Evolutionary conservation across 2,329 filamentous ascomycete species (phyloP).

Genomic region (Chaetomiaceae sp.): DNA sequence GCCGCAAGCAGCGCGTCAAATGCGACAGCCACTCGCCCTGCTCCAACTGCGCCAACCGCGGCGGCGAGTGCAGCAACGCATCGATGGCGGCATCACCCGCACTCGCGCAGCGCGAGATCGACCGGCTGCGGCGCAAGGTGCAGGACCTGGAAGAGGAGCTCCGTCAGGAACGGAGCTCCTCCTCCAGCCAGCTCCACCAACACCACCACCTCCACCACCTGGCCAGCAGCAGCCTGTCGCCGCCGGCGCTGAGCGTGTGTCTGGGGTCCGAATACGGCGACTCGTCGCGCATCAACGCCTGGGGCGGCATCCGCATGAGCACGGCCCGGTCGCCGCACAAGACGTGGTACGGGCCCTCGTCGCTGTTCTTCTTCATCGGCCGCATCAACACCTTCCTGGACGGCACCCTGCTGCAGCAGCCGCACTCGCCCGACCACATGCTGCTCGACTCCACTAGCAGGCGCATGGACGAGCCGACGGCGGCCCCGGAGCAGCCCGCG

Average conservation of each 20-base stretch:
- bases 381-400: conserved; percentile 35
- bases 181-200: too few species aligned
- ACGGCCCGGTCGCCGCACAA: conserved; percentile 31
- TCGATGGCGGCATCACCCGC: background rate
- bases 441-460: conserved; percentile 4
- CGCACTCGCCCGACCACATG: conserved; percentile 3
- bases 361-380: conserved; percentile 39
- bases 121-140: background rate
- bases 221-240: background rate
- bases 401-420: conserved; percentile 22
- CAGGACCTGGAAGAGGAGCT: conserved; percentile 1
- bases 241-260: background rate
- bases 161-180: background rate
- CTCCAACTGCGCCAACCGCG: conserved; percentile 17
- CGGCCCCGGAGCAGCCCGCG: background rate
- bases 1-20: conserved; percentile 20
- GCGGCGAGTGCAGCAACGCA: conserved; percentile 17
- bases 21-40: conserved; percentile 19
- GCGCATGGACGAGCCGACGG: background rate
- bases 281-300: background rate
- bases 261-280: background rate
- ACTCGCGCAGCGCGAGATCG: conserved; percentile 1
- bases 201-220: background rate
- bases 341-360: conserved; percentile 40
- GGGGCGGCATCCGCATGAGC: conserved; percentile 27